phyloP scores from a whole-genome alignment of 352 stramenopile genomes.

The Pythium coloratum region DNA sequence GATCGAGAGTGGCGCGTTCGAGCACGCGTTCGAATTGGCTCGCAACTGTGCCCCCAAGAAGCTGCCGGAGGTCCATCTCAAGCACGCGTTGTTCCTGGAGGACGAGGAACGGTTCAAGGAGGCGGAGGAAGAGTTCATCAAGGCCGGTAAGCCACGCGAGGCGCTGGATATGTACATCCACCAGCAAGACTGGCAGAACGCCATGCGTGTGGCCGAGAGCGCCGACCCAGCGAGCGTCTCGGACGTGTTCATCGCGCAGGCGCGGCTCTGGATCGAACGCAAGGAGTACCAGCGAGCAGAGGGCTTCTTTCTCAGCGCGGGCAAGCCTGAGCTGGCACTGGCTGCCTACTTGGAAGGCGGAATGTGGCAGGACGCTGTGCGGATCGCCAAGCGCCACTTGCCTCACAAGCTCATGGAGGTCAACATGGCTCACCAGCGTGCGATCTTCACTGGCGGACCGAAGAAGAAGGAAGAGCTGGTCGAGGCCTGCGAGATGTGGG shows the following conservation, averaged over 20 bases:
- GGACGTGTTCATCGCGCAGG: slow-evolving; percentile 92
- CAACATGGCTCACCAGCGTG: slow-evolving; percentile 83
- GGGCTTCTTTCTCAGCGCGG: slow-evolving; percentile 90
- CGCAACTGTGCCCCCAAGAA: slow-evolving; percentile 84
- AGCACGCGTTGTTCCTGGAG: slow-evolving; percentile 92
- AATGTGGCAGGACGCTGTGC: slow-evolving; percentile 89
- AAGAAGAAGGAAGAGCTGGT: slow-evolving; percentile 84
- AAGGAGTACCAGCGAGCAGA: slow-evolving; percentile 87
- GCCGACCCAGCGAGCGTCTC: slow-evolving; percentile 87
- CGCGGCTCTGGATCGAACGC: slow-evolving; percentile 78
- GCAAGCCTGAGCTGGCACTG: slow-evolving; percentile 90
- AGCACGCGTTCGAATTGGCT: slow-evolving; percentile 92
- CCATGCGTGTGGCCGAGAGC: slow-evolving; percentile 90
- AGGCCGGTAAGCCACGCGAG: slow-evolving; percentile 90
- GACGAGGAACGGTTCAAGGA: slow-evolving; percentile 94
- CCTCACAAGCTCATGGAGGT: slow-evolving; percentile 92
- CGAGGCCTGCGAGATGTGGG: slow-evolving; percentile 86
- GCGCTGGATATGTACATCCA: slow-evolving; percentile 97
- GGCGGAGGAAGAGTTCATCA: slow-evolving; percentile 92
- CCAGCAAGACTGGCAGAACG: slow-evolving; percentile 91
- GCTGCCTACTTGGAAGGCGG: slow-evolving; percentile 82
- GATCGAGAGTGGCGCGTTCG: slow-evolving; percentile 91
- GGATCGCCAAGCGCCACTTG: slow-evolving; percentile 89
- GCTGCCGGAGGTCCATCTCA: slow-evolving; percentile 91
- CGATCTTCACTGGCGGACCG: slow-evolving; percentile 70